A percentile compares a stretch with the other conserved stretches of the same genome.
These are phyloP conservation scores for Apophysomyces ossiformis DNA, from an alignment of 371 early-diverging fungal genomes.

Conservation along the genomic window DNA sequence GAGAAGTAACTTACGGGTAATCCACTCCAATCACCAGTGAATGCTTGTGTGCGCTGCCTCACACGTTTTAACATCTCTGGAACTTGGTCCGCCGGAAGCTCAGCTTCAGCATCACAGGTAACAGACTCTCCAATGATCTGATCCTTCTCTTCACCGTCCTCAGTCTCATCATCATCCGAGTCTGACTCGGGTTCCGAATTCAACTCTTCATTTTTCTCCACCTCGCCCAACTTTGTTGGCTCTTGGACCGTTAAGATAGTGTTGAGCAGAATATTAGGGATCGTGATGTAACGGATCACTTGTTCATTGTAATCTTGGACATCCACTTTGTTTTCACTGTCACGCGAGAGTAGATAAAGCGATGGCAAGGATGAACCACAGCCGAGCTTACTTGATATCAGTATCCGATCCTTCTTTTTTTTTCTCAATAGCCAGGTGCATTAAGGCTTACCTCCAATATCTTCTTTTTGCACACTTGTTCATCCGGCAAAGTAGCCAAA, in stretches of 20 bases:
- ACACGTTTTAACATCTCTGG: constrained; percentile 47
- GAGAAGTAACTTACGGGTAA: constrained; percentile 36
- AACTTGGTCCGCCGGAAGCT: constrained; percentile 46
- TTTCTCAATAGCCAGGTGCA: background rate
- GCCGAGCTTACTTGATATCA: constrained; percentile 66
- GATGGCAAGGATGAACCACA: constrained; percentile 92
- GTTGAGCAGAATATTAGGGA: constrained; percentile 90
- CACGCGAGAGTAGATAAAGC: constrained; percentile 67
- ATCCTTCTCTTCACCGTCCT: constrained; percentile 60
- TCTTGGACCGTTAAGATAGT: constrained; percentile 50
- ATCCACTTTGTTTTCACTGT: constrained; percentile 65
- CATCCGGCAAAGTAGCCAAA: constrained; percentile 50
- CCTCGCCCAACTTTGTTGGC: constrained; percentile 26
- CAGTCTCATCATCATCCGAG: constrained; percentile 41
- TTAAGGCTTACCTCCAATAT: constrained; percentile 63
- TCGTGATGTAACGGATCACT: constrained; percentile 84
- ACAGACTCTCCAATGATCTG: constrained; percentile 47
- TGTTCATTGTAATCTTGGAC: constrained; percentile 93
- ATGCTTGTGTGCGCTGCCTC: constrained; percentile 56
- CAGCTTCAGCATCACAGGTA: constrained; percentile 56
- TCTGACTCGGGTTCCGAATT: constrained; percentile 8
- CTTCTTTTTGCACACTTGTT: constrained; percentile 51
- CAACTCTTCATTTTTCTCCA: constrained; percentile 26
- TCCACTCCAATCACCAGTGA: constrained; percentile 77
- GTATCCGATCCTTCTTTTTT: no score